Evolutionary conservation across 1,139 yeast genomes (phyloP).

Genomic region (Kodamaea derodonti): DNA sequence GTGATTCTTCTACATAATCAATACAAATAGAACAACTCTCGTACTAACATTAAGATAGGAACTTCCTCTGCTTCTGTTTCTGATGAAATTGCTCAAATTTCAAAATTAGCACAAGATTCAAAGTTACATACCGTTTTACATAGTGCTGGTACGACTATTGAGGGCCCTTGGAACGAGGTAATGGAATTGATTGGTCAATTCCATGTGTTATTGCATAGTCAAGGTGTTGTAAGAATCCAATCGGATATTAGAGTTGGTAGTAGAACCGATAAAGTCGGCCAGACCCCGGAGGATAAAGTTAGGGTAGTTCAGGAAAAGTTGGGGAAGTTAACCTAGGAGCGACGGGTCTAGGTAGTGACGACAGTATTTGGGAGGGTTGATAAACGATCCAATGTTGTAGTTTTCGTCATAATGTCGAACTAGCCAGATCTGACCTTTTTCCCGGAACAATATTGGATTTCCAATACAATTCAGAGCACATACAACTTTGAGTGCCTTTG

Average conservation of each 20-base stretch:
- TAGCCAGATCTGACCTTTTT: too few relatives aligned
- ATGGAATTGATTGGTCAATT: constrained; percentile 74
- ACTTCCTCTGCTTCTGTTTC: constrained; percentile 75
- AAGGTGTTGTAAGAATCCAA: constrained; percentile 73
- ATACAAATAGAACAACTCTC: constrained; percentile 63
- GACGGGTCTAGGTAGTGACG: too few relatives aligned
- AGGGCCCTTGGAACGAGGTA: constrained; percentile 91
- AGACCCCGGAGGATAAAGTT: constrained; percentile 64
- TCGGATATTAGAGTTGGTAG: constrained; percentile 86
- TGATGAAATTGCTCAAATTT: constrained; percentile 69
- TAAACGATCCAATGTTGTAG: too few relatives aligned
- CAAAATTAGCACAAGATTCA: constrained; percentile 56
- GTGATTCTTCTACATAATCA: constrained; percentile 5
- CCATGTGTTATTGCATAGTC: constrained; percentile 65
- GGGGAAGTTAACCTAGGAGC: constrained; percentile 10
- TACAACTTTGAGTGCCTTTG: too few relatives aligned
- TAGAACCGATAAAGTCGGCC: constrained; percentile 58
- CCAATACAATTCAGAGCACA: too few relatives aligned
- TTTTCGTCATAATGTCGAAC: too few relatives aligned
- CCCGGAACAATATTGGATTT: too few relatives aligned
- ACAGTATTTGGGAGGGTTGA: too few relatives aligned
- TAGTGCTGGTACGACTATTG: constrained; percentile 88
- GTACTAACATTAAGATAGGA: constrained; percentile 51
- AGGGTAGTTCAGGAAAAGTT: constrained; percentile 55
- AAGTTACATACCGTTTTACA: constrained; percentile 68